Base-by-base conservation (phyloP, 768 basidiomycete genomes). In the Leccinum olivaceopallidum region DNA sequence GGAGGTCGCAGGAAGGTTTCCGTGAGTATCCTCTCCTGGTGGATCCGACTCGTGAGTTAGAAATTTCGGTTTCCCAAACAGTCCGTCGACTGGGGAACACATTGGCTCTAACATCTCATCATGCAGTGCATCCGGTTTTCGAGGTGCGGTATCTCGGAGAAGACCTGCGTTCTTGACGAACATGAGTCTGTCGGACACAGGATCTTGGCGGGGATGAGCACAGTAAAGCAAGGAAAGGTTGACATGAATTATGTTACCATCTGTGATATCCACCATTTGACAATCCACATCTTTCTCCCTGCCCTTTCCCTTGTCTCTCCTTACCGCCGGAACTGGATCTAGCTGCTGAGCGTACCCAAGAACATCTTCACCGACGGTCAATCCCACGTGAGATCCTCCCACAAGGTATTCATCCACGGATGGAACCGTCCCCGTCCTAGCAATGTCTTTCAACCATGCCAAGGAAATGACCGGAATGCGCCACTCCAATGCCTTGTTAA, bases 401-500 rank as follows among this genome's bases (percentile, higher is more conserved):
- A 77, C 77, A 18, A 80, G 58, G 63, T 77, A 79, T 22, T 66
- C 69, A 10, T 73, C 60, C 4, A 72, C 63, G 1, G 55, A 28
- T 0, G 83, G 83, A 39, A 91, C 69, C 2, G 51, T 53, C 1
- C 89, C 92, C 0, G 74, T 79, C 28, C 67, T 70, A 9, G 82
- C 86, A 63, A 92, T 83, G 0, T 77, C 76, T 13, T 78, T 78
- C 18, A 97, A 69, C 93, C 94, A 97, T 9, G 75, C 77, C 71
- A 89, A 77, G 39, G 81, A 78, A 22, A 95, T 79, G n/a, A 91
- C 84, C 0, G 88, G 86, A 8, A 89, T 82, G 14, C 80, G 80
- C 94, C 95, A 96, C 69, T 92, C 85, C 42, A 72, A 68, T 2
- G 94, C 93, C 70, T 88, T 92, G 16, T 87, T 83, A 55, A 83